Percentiles rank a stretch among this genome's conserved stretches.
Evolutionary conservation across 352 stramenopile species (phyloP).

Genomic region (Pythium aristosporum): DNA sequence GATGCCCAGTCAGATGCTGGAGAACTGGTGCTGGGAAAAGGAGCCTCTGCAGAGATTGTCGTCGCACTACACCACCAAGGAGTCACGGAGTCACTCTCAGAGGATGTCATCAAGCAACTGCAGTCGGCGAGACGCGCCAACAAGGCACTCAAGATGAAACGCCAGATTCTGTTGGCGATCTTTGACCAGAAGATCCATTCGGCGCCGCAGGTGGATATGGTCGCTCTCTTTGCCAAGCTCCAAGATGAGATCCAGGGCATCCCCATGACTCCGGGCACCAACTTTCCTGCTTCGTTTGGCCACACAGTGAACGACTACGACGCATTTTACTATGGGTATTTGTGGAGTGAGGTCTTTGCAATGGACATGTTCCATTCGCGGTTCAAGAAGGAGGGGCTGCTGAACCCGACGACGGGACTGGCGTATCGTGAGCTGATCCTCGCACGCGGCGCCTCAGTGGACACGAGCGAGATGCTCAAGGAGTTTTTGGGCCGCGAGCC

Average conservation of each 20-base stretch:
- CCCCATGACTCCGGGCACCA: conserved; percentile 81
- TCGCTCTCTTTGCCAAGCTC: conserved; percentile 72
- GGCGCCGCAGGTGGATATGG: conserved; percentile 75
- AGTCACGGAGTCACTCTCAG: conserved; percentile 73
- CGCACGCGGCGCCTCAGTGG: conserved; percentile 67
- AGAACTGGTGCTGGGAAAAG: conserved; percentile 92
- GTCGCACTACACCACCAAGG: conserved; percentile 82
- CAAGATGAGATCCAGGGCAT: conserved; percentile 85
- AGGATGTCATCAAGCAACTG: conserved; percentile 75
- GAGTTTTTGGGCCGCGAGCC: conserved; percentile 80
- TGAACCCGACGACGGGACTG: conserved; percentile 78
- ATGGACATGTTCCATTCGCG: conserved; percentile 89
- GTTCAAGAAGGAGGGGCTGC: conserved; percentile 83
- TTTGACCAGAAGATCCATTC: conserved; percentile 89
- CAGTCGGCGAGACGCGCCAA: conserved; percentile 88
- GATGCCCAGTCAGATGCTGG: conserved; percentile 89
- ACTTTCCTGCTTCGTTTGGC: conserved; percentile 80
- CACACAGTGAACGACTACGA: conserved; percentile 80
- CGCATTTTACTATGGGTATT: conserved; percentile 86
- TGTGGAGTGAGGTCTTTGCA: conserved; percentile 90
- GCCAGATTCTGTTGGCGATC: conserved; percentile 79
- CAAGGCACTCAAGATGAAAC: conserved; percentile 77
- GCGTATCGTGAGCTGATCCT: conserved; percentile 87
- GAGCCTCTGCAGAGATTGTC: conserved; percentile 79
- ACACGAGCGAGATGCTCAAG: conserved; percentile 75